phyloP scores from a whole-genome alignment of 1,284 basidiomycete species.

The Rhodofomes roseus region DNA sequence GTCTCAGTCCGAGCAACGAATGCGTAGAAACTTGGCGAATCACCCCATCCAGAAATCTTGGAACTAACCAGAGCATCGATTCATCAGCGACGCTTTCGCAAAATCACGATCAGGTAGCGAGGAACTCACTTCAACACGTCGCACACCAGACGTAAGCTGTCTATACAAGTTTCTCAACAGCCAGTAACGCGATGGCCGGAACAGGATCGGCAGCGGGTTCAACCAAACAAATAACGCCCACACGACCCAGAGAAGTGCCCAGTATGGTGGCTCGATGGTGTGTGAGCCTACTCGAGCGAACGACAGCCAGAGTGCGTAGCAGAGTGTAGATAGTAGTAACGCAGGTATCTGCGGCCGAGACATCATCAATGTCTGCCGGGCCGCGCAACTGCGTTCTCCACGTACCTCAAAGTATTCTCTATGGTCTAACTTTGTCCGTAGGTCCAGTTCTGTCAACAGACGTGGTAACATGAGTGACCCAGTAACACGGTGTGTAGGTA shows the following conservation, averaged over 20 bases:
- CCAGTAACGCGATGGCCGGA: constrained; percentile 76
- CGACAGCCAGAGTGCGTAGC: constrained; percentile 83
- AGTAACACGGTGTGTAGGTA: background rate
- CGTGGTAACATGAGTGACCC: background rate
- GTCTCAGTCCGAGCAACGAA: background rate
- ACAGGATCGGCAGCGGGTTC: constrained; percentile 74
- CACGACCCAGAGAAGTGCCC: constrained; percentile 86
- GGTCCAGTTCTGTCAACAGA: constrained; percentile 60
- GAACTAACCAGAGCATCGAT: constrained; percentile 41
- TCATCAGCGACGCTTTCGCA: background rate
- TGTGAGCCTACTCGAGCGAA: constrained; percentile 61
- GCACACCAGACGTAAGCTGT: constrained; percentile 67
- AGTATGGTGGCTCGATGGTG: constrained; percentile 49
- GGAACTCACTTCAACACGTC: constrained; percentile 68
- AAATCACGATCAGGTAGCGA: background rate
- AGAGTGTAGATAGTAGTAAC: constrained; percentile 73
- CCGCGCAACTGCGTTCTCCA: background rate
- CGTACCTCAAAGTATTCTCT: constrained; percentile 79
- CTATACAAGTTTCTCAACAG: constrained; percentile 60
- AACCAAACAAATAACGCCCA: constrained; percentile 61
- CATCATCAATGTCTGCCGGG: background rate
- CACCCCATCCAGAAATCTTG: constrained; percentile 83
- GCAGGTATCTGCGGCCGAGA: constrained; percentile 61
- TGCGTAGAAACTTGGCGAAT: background rate
- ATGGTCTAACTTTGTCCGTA: constrained; percentile 74